phyloP scores from a whole-genome alignment of 1,284 basidiomycete species.

The Ceratobasidium papillatum region DNA sequence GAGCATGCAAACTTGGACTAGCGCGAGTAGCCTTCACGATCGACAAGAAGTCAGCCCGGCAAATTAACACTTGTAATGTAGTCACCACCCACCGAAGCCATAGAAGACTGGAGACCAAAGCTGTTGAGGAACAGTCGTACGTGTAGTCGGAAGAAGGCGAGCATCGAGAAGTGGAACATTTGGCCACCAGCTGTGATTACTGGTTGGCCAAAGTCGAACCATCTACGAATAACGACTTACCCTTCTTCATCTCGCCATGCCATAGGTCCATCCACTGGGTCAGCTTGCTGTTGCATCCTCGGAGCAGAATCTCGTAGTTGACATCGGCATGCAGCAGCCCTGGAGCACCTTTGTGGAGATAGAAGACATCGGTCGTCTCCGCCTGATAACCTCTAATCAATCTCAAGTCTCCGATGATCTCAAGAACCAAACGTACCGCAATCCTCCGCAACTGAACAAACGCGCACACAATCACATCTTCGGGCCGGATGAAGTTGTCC shows the following conservation, averaged over 20 bases:
- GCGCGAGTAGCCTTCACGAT: constrained; percentile 51
- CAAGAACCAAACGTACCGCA: constrained; percentile 62
- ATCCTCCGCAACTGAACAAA: constrained; percentile 78
- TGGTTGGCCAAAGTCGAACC: neutral
- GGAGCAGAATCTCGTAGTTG: constrained; percentile 73
- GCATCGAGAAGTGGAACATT: constrained; percentile 74
- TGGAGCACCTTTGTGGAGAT: constrained; percentile 60
- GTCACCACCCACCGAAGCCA: constrained; percentile 62
- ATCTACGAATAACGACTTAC: constrained; percentile 53
- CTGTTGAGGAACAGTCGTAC: constrained; percentile 82
- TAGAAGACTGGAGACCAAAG: constrained; percentile 73
- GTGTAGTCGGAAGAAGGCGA: constrained; percentile 76
- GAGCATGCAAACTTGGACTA: constrained; percentile 68
- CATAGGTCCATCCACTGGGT: constrained; percentile 74
- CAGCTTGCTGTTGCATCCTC: constrained; percentile 73
- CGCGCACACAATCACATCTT: constrained; percentile 79
- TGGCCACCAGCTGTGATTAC: constrained; percentile 63
- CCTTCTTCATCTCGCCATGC: constrained; percentile 73
- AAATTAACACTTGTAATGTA: neutral
- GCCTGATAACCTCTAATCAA: constrained; percentile 55
- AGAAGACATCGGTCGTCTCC: constrained; percentile 78
- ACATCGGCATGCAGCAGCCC: constrained; percentile 61
- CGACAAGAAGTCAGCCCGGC: neutral
- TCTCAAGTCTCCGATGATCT: neutral
- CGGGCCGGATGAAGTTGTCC: constrained; percentile 65